These are phyloP conservation scores for Colletotrichum theobromicola DNA, from an alignment of 2,329 filamentous ascomycete species.

Conservation along the genomic window DNA sequence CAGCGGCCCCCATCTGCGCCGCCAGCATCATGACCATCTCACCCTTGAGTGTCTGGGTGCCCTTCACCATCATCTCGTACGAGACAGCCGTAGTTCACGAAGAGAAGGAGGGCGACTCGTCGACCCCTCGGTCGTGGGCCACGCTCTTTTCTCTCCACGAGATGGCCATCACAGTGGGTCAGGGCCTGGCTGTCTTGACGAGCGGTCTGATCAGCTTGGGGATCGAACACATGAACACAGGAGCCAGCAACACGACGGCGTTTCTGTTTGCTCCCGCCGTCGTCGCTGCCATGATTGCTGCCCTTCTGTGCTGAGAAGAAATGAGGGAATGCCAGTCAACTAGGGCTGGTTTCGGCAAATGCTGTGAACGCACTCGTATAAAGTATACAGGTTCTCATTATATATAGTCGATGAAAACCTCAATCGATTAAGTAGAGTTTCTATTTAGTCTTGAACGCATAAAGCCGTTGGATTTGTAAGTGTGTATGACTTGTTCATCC, in stretches of 20 bases:
- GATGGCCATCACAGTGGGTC: background rate
- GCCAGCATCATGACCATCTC: background rate
- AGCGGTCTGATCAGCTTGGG: background rate
- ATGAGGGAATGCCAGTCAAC: rapidly evolving
- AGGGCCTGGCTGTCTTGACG: background rate
- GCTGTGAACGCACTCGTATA: background rate
- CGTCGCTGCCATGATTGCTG: background rate
- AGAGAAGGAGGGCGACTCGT: background rate
- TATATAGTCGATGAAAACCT: rapidly evolving
- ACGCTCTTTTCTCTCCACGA: background rate
- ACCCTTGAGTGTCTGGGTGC: background rate
- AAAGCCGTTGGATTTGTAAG: background rate
- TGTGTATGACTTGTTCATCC: background rate
- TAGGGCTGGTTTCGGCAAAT: background rate
- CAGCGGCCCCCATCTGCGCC: background rate
- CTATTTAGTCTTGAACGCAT: background rate
- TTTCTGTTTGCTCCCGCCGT: background rate
- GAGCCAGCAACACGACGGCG: background rate
- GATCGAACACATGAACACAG: background rate
- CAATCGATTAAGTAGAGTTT: background rate
- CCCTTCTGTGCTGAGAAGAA: background rate
- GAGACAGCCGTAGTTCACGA: background rate
- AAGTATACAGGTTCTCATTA: background rate
- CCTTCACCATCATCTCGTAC: background rate
- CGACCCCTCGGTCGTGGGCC: background rate